Percentiles rank a stretch among this genome's conserved stretches.
Evolutionary conservation across 768 basidiomycete genomes (phyloP).

Genomic region (Tylopilus sp.): DNA sequence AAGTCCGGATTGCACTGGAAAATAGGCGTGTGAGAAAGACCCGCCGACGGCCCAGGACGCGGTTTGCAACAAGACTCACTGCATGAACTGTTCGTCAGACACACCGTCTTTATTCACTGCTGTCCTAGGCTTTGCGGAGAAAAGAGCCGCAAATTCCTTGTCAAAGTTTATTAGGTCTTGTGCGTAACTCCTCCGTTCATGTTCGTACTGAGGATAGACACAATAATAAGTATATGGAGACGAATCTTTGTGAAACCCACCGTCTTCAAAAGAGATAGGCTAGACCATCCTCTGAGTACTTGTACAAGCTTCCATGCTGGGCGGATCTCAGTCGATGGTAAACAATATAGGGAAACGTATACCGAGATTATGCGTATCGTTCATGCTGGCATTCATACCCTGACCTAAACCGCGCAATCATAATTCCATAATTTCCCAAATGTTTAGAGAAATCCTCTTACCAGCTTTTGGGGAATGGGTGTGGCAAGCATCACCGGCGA

Average conservation of each 20-base stretch:
- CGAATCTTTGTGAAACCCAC: background rate
- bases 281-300: background rate
- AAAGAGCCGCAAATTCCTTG: background rate
- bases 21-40: background rate
- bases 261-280: background rate
- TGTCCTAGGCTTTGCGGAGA: background rate
- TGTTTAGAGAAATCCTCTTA: conserved; percentile 17
- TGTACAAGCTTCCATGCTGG: background rate
- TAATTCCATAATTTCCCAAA: background rate
- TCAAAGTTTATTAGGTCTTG: background rate
- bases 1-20: background rate
- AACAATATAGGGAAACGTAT: background rate
- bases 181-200: background rate
- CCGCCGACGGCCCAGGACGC: background rate
- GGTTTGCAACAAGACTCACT: background rate
- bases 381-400: background rate
- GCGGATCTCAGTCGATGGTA: background rate
- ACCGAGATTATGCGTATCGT: background rate
- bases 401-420: background rate
- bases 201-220: conserved; percentile 1
- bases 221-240: background rate
- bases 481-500: conserved; percentile 74
- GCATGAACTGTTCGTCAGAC: background rate
- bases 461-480: conserved; percentile 67
- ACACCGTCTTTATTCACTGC: background rate